Conservation (phyloP, 768 basidiomycete genomes). For the Candolleomyces eurysporus region DNA sequence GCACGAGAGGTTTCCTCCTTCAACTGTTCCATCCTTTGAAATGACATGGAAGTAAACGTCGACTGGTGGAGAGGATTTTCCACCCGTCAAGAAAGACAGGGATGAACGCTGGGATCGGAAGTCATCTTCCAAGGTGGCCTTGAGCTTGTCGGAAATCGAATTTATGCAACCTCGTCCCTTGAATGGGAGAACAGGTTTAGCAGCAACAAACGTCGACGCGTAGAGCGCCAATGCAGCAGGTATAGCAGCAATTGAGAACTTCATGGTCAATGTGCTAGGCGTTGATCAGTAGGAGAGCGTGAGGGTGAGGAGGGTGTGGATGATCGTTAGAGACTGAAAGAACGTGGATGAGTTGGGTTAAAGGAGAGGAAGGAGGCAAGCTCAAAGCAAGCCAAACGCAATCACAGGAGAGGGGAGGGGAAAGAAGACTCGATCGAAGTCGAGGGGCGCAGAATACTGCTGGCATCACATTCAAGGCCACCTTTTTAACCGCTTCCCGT, state of each 20-base stretch:
- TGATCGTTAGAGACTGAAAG: neutral
- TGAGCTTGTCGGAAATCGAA: neutral
- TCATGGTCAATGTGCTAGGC: neutral
- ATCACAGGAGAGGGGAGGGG: neutral
- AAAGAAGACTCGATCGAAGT: neutral
- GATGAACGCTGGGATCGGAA: neutral
- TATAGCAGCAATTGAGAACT: neutral
- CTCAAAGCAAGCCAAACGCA: neutral
- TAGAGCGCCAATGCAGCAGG: neutral
- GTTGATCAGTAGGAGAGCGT: neutral
- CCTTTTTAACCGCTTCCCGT: too few relatives aligned
- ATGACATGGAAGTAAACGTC: constrained; percentile 33
- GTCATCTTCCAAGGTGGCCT: neutral
- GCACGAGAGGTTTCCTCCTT: constrained; percentile 40
- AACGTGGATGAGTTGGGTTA: neutral
- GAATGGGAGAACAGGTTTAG: neutral
- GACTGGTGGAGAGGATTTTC: constrained; percentile 3
- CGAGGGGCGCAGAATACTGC: neutral
- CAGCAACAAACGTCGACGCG: neutral
- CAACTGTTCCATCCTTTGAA: constrained; percentile 23
- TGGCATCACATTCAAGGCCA: too few relatives aligned
- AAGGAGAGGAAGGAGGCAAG: neutral
- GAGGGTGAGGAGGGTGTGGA: neutral
- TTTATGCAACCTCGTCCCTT: neutral
- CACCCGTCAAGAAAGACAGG: neutral